Evolutionary conservation across 2,329 filamentous ascomycete species (phyloP).

Genomic region (Colletotrichum sp.): DNA sequence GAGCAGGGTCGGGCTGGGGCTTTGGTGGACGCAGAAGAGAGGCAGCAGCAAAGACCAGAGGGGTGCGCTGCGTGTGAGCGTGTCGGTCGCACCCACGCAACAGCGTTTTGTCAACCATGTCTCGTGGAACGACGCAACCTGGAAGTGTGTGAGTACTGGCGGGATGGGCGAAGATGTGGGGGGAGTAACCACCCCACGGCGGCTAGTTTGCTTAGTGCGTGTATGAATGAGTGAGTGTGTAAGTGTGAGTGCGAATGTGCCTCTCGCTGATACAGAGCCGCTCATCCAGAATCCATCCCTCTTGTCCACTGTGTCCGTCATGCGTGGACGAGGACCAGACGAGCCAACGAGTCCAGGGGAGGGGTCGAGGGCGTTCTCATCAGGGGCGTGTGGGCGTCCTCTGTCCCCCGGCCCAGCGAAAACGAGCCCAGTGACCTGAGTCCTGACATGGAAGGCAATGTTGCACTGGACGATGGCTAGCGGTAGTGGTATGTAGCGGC

Average conservation of each 20-base stretch:
- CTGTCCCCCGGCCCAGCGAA: neutral
- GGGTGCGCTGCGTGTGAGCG: neutral
- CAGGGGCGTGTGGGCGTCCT: neutral
- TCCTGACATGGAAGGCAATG: neutral
- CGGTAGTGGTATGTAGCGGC: neutral
- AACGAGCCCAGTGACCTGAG: neutral
- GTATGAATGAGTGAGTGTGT: neutral
- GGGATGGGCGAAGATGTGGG: conserved; percentile 12
- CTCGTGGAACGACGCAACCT: neutral
- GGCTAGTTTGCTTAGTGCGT: neutral
- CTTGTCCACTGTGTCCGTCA: neutral
- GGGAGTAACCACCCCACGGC: neutral
- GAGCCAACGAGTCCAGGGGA: neutral
- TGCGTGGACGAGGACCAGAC: neutral
- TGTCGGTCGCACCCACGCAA: neutral
- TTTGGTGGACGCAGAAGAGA: neutral
- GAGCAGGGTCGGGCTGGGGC: neutral
- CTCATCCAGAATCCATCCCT: neutral
- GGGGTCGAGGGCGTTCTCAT: neutral
- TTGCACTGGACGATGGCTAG: neutral
- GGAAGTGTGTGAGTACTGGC: neutral
- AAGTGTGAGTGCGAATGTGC: neutral
- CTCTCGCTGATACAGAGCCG: neutral
- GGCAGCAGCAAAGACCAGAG: neutral
- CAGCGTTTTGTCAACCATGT: conserved; percentile 7